Evolutionary conservation across 495 filamentous ascomycete genomes (phyloP).

Genomic region (Evernia prunastri): DNA sequence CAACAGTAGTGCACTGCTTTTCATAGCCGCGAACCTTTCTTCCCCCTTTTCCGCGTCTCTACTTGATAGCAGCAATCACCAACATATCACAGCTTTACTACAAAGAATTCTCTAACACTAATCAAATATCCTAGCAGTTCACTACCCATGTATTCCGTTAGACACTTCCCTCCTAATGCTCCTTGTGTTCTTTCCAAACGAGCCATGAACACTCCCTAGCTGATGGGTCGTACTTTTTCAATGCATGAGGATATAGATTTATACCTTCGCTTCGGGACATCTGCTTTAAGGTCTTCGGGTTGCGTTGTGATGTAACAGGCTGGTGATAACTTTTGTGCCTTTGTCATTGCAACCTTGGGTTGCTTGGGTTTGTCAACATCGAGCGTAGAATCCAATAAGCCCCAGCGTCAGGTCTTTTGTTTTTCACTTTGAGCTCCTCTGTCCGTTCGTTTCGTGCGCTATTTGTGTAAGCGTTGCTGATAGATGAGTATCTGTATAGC

Average conservation of each 20-base stretch:
- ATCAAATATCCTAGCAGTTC: background rate
- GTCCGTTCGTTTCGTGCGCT: background rate
- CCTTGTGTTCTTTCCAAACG: background rate
- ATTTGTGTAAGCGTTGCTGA: background rate
- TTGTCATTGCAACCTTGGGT: background rate
- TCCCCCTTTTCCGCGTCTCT: too few relatives aligned
- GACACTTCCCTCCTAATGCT: background rate
- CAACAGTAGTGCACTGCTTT: too few relatives aligned
- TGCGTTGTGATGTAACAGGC: background rate
- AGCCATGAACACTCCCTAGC: background rate
- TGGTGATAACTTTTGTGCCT: background rate
- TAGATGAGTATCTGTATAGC: background rate
- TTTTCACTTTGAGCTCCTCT: background rate
- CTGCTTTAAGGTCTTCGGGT: background rate
- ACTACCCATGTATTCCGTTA: too few relatives aligned
- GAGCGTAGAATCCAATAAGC: background rate
- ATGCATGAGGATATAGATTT: background rate
- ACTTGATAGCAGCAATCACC: background rate
- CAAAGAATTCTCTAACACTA: background rate
- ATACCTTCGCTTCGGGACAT: background rate
- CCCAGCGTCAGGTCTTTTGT: too few relatives aligned
- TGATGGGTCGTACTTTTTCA: background rate
- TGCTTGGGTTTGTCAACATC: background rate
- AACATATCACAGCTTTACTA: background rate
- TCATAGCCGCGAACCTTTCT: too few relatives aligned